phyloP scores from a whole-genome alignment of 495 filamentous ascomycete species.

The Pyronema omphalodes region DNA sequence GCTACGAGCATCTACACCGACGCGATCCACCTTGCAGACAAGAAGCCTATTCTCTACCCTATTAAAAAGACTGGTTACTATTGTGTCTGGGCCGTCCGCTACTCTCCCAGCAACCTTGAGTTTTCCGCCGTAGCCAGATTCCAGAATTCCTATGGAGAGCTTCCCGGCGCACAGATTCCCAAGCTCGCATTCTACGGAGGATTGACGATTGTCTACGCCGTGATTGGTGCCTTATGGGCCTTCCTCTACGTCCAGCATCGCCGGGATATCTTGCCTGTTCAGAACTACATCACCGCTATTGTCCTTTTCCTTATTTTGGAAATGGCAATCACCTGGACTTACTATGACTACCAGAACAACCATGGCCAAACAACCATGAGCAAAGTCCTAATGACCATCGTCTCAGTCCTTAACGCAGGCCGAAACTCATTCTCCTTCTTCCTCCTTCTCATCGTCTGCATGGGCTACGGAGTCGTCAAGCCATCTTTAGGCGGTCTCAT shows the following conservation, averaged over 20 bases:
- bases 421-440: conserved; percentile 98
- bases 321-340: conserved; percentile 96
- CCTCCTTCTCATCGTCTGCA: conserved; percentile 93
- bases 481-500: conserved; percentile 83
- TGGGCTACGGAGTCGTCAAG: conserved; percentile 98
- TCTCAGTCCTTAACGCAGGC: conserved; percentile 77
- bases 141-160: conserved; percentile 87
- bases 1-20: conserved; percentile 54
- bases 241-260: conserved; percentile 93
- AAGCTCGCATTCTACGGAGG: conserved; percentile 97
- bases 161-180: conserved; percentile 84
- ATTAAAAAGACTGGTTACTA: conserved; percentile 88
- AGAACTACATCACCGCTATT: conserved; percentile 98
- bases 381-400: conserved; percentile 72
- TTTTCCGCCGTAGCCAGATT: conserved; percentile 79
- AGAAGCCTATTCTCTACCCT: conserved; percentile 54
- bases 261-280: conserved; percentile 86
- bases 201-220: conserved; percentile 81
- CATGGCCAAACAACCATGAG: conserved; percentile 64
- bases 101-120: conserved; percentile 34
- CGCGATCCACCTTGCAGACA: conserved; percentile 64
- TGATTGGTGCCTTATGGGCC: conserved; percentile 63
- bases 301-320: conserved; percentile 85
- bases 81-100: conserved; percentile 65
- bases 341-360: conserved; percentile 87